These are phyloP conservation scores for Ceratobasidium sp. DNA, from an alignment of 1,284 basidiomycete genomes.

Conservation along the genomic window DNA sequence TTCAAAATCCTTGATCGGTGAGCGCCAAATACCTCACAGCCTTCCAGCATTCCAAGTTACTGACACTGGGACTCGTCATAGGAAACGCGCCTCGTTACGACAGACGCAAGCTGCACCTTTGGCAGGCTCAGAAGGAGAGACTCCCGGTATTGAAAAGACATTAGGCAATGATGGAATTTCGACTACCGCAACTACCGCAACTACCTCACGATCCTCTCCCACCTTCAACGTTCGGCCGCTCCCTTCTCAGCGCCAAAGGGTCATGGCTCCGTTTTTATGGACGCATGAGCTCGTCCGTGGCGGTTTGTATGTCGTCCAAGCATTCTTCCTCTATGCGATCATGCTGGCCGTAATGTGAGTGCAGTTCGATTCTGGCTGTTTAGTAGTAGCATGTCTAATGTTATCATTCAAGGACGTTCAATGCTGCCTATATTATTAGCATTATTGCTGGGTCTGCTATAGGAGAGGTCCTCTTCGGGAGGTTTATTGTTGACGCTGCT, in stretches of 20 bases:
- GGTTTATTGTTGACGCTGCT: slow-evolving; percentile 6
- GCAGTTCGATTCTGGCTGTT: slow-evolving; percentile 31
- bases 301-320: slow-evolving; percentile 67
- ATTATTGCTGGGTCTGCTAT: slow-evolving; percentile 72
- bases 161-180: slow-evolving; percentile 8
- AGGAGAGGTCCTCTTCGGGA: slow-evolving; percentile 75
- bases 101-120: slow-evolving; percentile 16
- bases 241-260: slow-evolving; percentile 9
- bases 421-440: slow-evolving; percentile 74
- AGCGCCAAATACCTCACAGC: background rate
- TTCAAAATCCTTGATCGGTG: slow-evolving; percentile 16
- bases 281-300: slow-evolving; percentile 75
- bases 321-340: slow-evolving; percentile 68
- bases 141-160: slow-evolving; percentile 3
- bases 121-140: background rate
- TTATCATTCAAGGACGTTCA: slow-evolving; percentile 70
- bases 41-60: background rate
- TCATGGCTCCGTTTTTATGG: slow-evolving; percentile 66
- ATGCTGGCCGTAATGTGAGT: slow-evolving; percentile 81
- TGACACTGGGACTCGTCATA: background rate
- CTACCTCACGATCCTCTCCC: slow-evolving; percentile 3
- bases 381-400: slow-evolving; percentile 27
- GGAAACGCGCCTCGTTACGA: background rate
- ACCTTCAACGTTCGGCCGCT: background rate
- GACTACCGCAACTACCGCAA: too few relatives aligned